phyloP scores from a whole-genome alignment of 441 rosid genomes.

The Populus hybrid region DNA sequence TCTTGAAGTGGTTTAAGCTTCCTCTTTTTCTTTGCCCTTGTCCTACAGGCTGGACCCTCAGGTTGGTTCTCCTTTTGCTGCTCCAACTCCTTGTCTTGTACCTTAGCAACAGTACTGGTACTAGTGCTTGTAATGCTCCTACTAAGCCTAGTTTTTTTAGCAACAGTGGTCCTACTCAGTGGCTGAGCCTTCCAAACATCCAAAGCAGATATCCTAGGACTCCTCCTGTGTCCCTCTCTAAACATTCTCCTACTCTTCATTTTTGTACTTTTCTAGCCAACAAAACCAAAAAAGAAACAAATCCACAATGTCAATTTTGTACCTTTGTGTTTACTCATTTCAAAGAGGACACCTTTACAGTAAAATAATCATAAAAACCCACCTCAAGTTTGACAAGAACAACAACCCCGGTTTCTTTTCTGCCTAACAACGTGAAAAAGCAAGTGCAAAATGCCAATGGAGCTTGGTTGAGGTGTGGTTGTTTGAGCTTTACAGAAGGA shows the following conservation, averaged over 20 bases:
- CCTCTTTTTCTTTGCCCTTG: slow-evolving; percentile 42
- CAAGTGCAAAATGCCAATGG: neutral
- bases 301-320: slow-evolving; percentile 13
- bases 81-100: neutral
- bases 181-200: slow-evolving; percentile 33
- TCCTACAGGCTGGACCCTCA: slow-evolving; percentile 34
- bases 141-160: slow-evolving; percentile 1
- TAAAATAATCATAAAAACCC: slow-evolving; percentile 17
- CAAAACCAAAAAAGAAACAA: neutral
- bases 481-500: neutral
- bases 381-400: slow-evolving; percentile 18
- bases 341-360: neutral
- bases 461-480: neutral
- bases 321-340: neutral
- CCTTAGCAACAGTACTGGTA: neutral
- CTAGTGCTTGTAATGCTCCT: neutral
- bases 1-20: slow-evolving; percentile 43
- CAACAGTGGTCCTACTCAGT: slow-evolving; percentile 16
- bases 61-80: slow-evolving; percentile 11
- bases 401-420: slow-evolving; percentile 2
- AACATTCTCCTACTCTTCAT: slow-evolving; percentile 23
- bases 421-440: neutral
- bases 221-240: slow-evolving; percentile 48
- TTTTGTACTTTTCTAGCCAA: slow-evolving; percentile 27
- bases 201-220: slow-evolving; percentile 44